Conservation (phyloP, 2,329 filamentous ascomycete genomes). For the Diaporthe sp. region DNA sequence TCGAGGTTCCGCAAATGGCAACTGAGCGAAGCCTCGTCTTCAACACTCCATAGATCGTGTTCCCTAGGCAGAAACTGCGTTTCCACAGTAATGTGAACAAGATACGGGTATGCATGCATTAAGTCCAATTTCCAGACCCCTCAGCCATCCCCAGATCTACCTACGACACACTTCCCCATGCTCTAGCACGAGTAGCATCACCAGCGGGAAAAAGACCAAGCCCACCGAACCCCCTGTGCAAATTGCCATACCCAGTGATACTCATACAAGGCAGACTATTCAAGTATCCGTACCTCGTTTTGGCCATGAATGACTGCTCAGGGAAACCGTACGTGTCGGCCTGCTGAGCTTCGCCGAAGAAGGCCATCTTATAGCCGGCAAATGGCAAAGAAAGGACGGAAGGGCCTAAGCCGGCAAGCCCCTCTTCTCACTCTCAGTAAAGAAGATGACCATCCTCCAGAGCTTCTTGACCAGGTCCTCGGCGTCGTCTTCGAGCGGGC, state of each 20-base stretch:
- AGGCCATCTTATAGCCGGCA: no score
- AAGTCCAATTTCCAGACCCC: neutral
- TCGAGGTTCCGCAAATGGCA: no score
- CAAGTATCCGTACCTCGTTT: neutral
- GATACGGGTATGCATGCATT: neutral
- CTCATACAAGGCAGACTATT: neutral
- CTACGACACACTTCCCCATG: neutral
- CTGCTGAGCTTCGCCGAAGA: neutral
- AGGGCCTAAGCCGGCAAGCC: conserved; percentile 76
- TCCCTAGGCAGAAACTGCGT: no score
- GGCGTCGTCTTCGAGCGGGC: conserved; percentile 94
- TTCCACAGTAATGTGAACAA: neutral
- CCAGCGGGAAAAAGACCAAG: neutral
- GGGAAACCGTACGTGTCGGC: neutral
- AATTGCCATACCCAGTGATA: neutral
- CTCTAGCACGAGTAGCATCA: neutral
- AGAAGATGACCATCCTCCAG: conserved; percentile 99
- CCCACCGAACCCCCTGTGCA: neutral
- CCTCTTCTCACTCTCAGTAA: conserved; percentile 92
- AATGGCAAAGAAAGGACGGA: no score
- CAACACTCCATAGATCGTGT: no score
- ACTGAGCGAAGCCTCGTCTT: no score
- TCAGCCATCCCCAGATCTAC: neutral
- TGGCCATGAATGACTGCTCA: no score
- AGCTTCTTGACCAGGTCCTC: conserved; percentile 96